Conservation (phyloP, 1,284 basidiomycete species). For the Gymnopus androsaceus region DNA sequence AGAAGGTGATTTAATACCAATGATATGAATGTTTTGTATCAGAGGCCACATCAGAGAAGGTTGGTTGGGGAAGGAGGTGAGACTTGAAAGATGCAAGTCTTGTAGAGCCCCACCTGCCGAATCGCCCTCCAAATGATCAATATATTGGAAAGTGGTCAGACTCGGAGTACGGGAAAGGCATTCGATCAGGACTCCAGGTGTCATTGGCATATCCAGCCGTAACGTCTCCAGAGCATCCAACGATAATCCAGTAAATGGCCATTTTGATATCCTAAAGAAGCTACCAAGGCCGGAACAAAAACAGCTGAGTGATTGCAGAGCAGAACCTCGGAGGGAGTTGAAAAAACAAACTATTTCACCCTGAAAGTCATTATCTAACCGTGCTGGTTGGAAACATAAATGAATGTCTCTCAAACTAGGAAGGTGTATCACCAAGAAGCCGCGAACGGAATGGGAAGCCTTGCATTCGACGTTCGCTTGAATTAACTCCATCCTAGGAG, state of each 20-base stretch:
- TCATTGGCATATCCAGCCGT: neutral
- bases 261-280: neutral
- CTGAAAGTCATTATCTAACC: neutral
- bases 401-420: no score
- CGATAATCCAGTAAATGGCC: neutral
- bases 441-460: no score
- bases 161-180: neutral
- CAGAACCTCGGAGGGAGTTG: neutral
- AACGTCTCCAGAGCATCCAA: neutral
- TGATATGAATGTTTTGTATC: no score
- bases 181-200: neutral
- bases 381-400: neutral
- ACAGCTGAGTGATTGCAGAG: neutral
- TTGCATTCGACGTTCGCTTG: no score
- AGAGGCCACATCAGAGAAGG: no score
- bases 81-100: no score
- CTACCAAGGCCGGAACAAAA: no score
- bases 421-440: no score
- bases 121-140: no score
- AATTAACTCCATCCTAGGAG: no score
- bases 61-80: no score
- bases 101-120: neutral
- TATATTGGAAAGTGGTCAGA: neutral
- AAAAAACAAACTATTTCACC: neutral
- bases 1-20: no score